Evolutionary conservation across 2,329 filamentous ascomycete genomes (phyloP).

Genomic region (Aspergillus ochraceoroseus): DNA sequence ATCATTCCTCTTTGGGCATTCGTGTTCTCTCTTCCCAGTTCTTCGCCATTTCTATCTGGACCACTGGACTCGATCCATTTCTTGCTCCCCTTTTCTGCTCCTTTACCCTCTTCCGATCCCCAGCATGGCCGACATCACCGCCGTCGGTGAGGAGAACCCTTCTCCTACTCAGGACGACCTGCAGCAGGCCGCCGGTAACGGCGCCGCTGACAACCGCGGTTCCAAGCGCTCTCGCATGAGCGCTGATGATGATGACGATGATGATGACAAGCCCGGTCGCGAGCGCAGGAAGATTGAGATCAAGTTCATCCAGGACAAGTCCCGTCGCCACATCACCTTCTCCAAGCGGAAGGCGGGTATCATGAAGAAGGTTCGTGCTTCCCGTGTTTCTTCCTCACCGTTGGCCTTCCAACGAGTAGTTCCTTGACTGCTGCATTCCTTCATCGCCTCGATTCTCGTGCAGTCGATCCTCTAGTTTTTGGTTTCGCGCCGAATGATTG

Average conservation of each 20-base stretch:
- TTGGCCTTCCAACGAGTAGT: slow-evolving; percentile 12
- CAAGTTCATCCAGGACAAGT: slow-evolving; percentile 99
- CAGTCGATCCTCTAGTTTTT: too few relatives aligned
- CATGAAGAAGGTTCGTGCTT: slow-evolving; percentile 89
- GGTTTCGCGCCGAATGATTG: slow-evolving; percentile 1
- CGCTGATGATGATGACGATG: slow-evolving; percentile 91
- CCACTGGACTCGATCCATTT: slow-evolving; percentile 10
- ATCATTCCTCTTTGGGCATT: slow-evolving; percentile 46
- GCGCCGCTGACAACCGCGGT: slow-evolving; percentile 68
- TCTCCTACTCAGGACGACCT: slow-evolving; percentile 69
- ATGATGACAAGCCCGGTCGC: slow-evolving; percentile 94
- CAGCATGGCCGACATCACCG: slow-evolving; percentile 72
- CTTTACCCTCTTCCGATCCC: slow-evolving; percentile 12
- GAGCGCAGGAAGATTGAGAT: slow-evolving; percentile 99
- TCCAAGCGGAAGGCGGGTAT: slow-evolving; percentile 99
- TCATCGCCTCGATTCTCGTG: slow-evolving; percentile 6
- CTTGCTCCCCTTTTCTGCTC: slow-evolving; percentile 12
- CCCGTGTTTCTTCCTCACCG: slow-evolving; percentile 19
- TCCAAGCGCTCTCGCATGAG: slow-evolving; percentile 82
- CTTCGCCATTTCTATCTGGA: slow-evolving; percentile 14
- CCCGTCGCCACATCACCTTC: slow-evolving; percentile 97
- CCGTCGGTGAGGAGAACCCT: slow-evolving; percentile 70
- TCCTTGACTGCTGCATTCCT: slow-evolving; percentile 10
- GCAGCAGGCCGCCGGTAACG: slow-evolving; percentile 60
- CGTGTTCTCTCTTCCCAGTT: slow-evolving; percentile 21